Conservation (phyloP, 345 rosid genomes). For the Hypericum androsaemum region DNA sequence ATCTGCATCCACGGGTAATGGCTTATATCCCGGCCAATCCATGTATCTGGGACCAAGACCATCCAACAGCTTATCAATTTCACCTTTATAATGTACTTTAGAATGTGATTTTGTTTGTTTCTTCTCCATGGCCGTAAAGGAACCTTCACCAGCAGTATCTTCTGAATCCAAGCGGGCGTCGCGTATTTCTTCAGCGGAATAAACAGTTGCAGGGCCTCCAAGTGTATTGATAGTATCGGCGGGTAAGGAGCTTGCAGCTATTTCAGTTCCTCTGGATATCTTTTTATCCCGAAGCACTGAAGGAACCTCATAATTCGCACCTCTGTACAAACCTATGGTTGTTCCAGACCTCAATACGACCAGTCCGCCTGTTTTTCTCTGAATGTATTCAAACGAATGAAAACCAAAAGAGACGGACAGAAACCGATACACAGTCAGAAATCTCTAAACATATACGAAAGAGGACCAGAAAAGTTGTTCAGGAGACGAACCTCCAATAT, state of each 20-base stretch:
- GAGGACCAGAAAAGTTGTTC: background rate
- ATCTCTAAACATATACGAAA: background rate
- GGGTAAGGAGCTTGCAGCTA: constrained; percentile 13
- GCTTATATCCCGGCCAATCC: constrained; percentile 86
- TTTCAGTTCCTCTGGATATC: constrained; percentile 8
- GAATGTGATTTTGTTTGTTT: constrained; percentile 5
- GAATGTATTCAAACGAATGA: constrained; percentile 16
- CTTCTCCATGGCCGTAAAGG: too few relatives aligned
- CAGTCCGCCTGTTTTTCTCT: constrained; percentile 83
- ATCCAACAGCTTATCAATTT: constrained; percentile 54
- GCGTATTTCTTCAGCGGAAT: too few relatives aligned
- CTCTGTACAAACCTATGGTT: constrained; percentile 78
- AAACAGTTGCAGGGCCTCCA: too few relatives aligned
- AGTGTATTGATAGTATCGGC: background rate
- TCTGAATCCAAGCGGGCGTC: too few relatives aligned
- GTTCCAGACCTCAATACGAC: constrained; percentile 95
- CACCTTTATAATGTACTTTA: constrained; percentile 33
- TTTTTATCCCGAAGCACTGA: constrained; percentile 54
- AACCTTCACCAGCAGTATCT: too few relatives aligned
- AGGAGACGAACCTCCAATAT: constrained; percentile 59
- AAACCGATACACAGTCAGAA: constrained; percentile 8
- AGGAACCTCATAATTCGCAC: constrained; percentile 58
- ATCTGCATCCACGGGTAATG: constrained; percentile 93
- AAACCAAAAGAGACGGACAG: background rate
- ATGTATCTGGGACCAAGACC: constrained; percentile 77